phyloP scores from a whole-genome alignment of 73 alveolate genomes.

The Tetrahymena borealis region DNA sequence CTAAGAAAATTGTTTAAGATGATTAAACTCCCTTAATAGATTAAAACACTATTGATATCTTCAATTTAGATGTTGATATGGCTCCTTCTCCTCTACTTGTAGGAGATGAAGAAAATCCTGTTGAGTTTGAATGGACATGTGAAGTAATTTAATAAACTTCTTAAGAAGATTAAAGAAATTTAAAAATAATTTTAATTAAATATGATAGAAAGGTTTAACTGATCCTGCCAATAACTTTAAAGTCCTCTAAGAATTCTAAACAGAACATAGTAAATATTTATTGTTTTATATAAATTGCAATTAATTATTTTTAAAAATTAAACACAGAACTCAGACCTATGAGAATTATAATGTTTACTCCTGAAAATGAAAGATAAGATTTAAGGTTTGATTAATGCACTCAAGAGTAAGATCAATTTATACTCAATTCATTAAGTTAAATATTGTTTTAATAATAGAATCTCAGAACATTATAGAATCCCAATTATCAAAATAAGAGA shows the following conservation, averaged over 20 bases:
- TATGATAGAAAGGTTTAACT: neutral
- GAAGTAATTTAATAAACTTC: neutral
- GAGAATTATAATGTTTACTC: neutral
- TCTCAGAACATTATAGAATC: conserved; percentile 59
- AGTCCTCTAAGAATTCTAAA: neutral
- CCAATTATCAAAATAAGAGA: conserved; percentile 72
- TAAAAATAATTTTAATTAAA: neutral
- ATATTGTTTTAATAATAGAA: conserved; percentile 47
- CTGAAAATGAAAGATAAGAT: neutral
- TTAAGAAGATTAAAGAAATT: neutral
- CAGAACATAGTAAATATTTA: neutral
- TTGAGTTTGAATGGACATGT: conserved; percentile 70
- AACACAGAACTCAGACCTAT: neutral
- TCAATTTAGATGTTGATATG: conserved; percentile 30
- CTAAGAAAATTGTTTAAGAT: conserved; percentile 56
- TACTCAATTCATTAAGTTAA: neutral
- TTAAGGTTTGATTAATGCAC: neutral
- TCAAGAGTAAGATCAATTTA: neutral
- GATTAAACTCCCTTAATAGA: conserved; percentile 50
- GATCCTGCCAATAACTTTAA: neutral
- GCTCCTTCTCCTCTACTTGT: conserved; percentile 20
- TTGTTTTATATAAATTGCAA: neutral
- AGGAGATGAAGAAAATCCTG: conserved; percentile 45
- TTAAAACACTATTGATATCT: conserved; percentile 52
- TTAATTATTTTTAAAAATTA: neutral